Evolutionary conservation across 2,329 filamentous ascomycete genomes (phyloP).

Genomic region (Cladophialophora exuberans): DNA sequence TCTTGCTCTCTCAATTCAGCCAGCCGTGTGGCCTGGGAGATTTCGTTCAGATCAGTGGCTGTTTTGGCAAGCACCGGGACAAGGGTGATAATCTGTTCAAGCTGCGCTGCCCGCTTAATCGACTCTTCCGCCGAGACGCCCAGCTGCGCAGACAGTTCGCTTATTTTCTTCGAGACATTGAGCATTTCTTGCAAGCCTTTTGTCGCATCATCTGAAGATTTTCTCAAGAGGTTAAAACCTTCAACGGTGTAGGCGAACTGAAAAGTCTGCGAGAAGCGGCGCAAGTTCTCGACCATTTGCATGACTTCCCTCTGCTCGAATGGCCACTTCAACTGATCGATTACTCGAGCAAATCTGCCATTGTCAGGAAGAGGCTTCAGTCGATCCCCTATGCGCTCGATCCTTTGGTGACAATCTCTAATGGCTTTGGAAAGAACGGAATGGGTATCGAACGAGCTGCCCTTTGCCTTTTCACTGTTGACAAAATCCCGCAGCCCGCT

Average conservation of each 20-base stretch:
- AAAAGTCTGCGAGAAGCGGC: conserved; percentile 29
- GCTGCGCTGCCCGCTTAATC: conserved; percentile 15
- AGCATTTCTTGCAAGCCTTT: conserved; percentile 27
- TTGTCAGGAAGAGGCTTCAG: conserved; percentile 21
- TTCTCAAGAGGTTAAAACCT: conserved; percentile 28
- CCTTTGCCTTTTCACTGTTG: conserved; percentile 18
- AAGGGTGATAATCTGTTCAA: conserved; percentile 27
- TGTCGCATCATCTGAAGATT: conserved; percentile 25
- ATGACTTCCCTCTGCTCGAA: conserved; percentile 32
- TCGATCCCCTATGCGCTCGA: conserved; percentile 32
- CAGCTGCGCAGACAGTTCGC: conserved; percentile 22
- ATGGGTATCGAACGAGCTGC: conserved; percentile 23
- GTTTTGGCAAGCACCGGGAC: conserved; percentile 28
- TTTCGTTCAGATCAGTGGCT: conserved; percentile 26
- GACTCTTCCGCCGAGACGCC: conserved; percentile 22
- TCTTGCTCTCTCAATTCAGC: conserved; percentile 31
- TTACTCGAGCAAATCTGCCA: conserved; percentile 21
- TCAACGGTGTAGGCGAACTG: conserved; percentile 31
- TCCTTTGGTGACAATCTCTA: conserved; percentile 25
- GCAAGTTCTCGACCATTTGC: conserved; percentile 28
- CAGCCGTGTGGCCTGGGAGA: conserved; percentile 26
- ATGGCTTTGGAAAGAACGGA: conserved; percentile 31
- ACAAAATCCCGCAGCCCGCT: conserved; percentile 29
- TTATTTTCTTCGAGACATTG: conserved; percentile 25
- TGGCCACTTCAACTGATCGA: conserved; percentile 33